phyloP scores from a whole-genome alignment of 208 protist genomes.

The Trichomonas tenax region DNA sequence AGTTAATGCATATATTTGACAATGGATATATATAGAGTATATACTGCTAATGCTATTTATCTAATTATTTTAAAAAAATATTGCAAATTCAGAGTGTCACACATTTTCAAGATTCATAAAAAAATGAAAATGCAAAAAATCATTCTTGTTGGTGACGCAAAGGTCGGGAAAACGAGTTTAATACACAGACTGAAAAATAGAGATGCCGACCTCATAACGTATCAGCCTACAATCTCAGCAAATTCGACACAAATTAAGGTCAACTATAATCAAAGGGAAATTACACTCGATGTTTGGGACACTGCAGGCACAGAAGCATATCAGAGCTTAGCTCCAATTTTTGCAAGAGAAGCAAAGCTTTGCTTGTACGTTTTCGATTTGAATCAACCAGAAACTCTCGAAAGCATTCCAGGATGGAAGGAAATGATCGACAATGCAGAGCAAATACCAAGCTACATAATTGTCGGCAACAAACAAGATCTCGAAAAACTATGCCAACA shows the following conservation, averaged over 20 bases:
- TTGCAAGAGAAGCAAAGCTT: conserved; percentile 79
- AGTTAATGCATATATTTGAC: no score
- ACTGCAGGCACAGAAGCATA: conserved; percentile 68
- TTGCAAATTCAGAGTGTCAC: no score
- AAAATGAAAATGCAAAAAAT: not conserved
- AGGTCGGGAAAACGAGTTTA: not conserved
- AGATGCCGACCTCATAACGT: conserved; percentile 51
- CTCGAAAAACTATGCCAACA: conserved; percentile 32
- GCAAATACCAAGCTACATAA: conserved; percentile 54
- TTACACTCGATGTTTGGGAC: conserved; percentile 78
- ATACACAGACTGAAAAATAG: conserved; percentile 51
- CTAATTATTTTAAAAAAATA: no score
- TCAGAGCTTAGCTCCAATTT: conserved; percentile 68
- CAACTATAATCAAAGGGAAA: conserved; percentile 31
- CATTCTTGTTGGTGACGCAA: not conserved
- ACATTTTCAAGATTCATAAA: no score
- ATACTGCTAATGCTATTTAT: no score
- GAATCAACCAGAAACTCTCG: not conserved
- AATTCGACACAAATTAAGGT: not conserved
- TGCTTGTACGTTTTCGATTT: conserved; percentile 52
- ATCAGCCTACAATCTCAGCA: not conserved
- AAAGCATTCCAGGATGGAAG: not conserved
- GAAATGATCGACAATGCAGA: not conserved
- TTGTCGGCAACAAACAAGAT: conserved; percentile 94
- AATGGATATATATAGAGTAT: no score